Percentiles rank a stretch among this genome's conserved stretches.
Conservation (phyloP, 345 rosid species). For the Salix brachista region DNA sequence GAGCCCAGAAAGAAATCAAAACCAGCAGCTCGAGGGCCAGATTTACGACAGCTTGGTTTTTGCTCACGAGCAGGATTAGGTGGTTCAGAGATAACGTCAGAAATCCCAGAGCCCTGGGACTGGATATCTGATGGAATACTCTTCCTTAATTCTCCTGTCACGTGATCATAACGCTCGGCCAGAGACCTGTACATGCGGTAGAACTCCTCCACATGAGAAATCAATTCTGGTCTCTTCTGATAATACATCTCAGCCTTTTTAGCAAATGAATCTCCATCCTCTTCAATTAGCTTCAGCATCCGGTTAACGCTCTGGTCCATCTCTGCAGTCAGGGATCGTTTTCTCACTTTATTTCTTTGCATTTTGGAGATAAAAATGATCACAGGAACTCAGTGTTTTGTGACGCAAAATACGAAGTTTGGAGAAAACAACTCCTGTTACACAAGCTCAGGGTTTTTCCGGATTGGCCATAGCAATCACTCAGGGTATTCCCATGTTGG, state of each 20-base stretch:
- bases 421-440: not conserved
- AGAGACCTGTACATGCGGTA: conserved; percentile 40
- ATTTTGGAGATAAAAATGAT: conserved; percentile 8
- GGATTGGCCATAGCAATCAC: not conserved
- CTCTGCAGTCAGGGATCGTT: conserved; percentile 28
- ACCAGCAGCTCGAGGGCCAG: conserved; percentile 40
- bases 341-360: conserved; percentile 8
- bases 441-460: not conserved
- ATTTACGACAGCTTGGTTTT: conserved; percentile 22
- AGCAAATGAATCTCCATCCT: conserved; percentile 32
- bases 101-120: conserved; percentile 32
- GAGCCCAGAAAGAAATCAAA: conserved; percentile 43
- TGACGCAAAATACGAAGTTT: not conserved
- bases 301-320: conserved; percentile 41
- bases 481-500: not conserved
- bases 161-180: conserved; percentile 42
- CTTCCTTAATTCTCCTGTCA: conserved; percentile 36
- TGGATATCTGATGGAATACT: conserved; percentile 28
- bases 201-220: conserved; percentile 40
- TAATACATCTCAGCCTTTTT: conserved; percentile 31
- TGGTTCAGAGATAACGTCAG: conserved; percentile 23
- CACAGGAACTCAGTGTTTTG: not conserved
- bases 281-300: conserved; percentile 46
- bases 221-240: conserved; percentile 43
- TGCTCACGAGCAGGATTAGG: conserved; percentile 38